Percentiles rank a stretch among this genome's conserved stretches.
phyloP scores from a whole-genome alignment of 2,329 filamentous ascomycete species.

The Colletotrichum sidae region DNA sequence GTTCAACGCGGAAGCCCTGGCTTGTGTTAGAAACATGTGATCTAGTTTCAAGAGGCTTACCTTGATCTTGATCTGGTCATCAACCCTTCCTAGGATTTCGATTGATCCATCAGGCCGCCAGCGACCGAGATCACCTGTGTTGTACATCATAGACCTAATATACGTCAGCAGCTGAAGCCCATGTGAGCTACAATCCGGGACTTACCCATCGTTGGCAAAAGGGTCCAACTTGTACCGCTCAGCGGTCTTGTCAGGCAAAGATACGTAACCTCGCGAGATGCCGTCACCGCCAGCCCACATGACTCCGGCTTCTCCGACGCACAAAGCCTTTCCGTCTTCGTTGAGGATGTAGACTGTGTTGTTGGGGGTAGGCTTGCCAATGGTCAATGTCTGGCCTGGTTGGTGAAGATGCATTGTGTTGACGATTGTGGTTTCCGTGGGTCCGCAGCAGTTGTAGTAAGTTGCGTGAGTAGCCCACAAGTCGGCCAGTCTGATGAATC shows the following conservation, averaged over 20 bases:
- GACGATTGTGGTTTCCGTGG: conserved; percentile 70
- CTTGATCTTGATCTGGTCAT: conserved; percentile 70
- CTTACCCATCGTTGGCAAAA: conserved; percentile 64
- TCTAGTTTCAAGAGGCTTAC: neutral
- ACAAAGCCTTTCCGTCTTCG: conserved; percentile 52
- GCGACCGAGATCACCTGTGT: conserved; percentile 69
- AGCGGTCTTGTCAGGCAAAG: conserved; percentile 62
- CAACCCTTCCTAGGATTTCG: conserved; percentile 65
- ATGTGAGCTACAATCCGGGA: neutral
- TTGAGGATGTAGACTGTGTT: conserved; percentile 67
- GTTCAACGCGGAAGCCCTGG: conserved; percentile 68
- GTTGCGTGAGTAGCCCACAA: conserved; percentile 62
- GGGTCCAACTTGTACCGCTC: conserved; percentile 61
- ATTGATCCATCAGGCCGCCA: conserved; percentile 66
- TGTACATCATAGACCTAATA: conserved; percentile 64
- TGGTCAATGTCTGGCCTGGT: conserved; percentile 58
- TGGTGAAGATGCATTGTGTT: conserved; percentile 54
- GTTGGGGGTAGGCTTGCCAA: conserved; percentile 67
- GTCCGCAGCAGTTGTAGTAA: conserved; percentile 69
- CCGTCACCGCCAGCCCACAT: conserved; percentile 70
- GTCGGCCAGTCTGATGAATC: conserved; percentile 56
- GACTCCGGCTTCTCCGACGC: conserved; percentile 59
- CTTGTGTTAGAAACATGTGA: neutral
- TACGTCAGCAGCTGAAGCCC: no score
- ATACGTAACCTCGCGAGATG: conserved; percentile 67